phyloP scores from a whole-genome alignment of 805 yeast genomes.

The Metschnikowia rubicola region DNA sequence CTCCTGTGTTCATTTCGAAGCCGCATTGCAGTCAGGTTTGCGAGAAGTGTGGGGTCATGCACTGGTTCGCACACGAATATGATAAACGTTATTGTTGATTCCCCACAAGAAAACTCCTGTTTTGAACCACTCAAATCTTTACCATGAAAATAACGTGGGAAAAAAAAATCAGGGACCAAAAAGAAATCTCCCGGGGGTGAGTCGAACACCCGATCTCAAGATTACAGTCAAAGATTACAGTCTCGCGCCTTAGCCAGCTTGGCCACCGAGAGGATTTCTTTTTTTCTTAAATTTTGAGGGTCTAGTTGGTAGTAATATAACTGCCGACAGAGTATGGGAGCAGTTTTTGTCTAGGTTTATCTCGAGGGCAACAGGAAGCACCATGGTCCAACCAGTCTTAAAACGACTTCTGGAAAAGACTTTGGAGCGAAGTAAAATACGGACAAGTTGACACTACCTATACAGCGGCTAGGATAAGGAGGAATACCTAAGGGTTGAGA shows the following conservation, averaged over 20 bases:
- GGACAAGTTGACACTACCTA: too few species aligned
- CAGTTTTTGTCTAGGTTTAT: too few species aligned
- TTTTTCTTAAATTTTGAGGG: too few species aligned
- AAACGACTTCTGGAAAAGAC: too few species aligned
- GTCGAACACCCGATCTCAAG: conserved; percentile 52
- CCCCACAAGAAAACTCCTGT: not conserved
- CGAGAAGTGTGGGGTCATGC: conserved; percentile 1
- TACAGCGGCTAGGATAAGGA: too few species aligned
- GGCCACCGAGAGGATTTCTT: conserved; percentile 41
- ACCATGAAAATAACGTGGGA: not conserved
- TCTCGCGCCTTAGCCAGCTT: conserved; percentile 52
- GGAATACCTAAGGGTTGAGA: too few species aligned
- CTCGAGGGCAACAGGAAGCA: too few species aligned
- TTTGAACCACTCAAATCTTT: not conserved
- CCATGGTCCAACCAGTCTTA: too few species aligned
- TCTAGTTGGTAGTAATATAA: too few species aligned
- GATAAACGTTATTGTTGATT: not conserved
- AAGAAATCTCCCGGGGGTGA: conserved; percentile 45
- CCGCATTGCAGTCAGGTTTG: not conserved
- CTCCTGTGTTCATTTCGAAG: not conserved
- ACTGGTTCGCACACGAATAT: conserved; percentile 2
- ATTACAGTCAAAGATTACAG: conserved; percentile 41
- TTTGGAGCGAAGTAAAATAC: too few species aligned
- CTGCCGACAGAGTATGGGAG: too few species aligned
- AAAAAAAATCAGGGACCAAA: conserved; percentile 6